Evolutionary conservation across 2,329 filamentous ascomycete genomes (phyloP).

Genomic region (Seiridium unicorne): DNA sequence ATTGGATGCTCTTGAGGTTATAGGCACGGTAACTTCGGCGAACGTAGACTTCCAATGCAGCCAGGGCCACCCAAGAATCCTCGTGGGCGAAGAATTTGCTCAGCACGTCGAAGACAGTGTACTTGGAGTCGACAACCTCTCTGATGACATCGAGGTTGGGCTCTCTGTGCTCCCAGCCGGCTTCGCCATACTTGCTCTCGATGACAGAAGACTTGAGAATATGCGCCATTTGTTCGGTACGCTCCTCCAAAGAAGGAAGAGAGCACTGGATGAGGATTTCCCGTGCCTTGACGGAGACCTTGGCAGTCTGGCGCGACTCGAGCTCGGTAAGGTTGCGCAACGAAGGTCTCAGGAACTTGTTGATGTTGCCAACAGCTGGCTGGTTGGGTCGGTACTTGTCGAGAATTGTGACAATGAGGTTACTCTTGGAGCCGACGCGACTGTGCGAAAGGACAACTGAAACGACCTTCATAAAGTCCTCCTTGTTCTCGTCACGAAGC

Average conservation of each 20-base stretch:
- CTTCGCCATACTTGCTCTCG: slow-evolving; percentile 96
- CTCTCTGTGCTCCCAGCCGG: slow-evolving; percentile 93
- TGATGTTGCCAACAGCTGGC: slow-evolving; percentile 83
- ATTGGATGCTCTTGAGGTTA: slow-evolving; percentile 83
- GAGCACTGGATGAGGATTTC: slow-evolving; percentile 98
- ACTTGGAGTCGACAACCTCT: slow-evolving; percentile 98
- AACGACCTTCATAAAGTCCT: slow-evolving; percentile 81
- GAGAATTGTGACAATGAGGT: slow-evolving; percentile 84
- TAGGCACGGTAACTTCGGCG: slow-evolving; percentile 97
- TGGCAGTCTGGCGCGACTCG: slow-evolving; percentile 80
- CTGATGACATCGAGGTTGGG: slow-evolving; percentile 89
- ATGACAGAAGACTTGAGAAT: slow-evolving; percentile 94
- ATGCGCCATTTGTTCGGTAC: slow-evolving; percentile 95
- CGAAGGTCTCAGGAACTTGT: slow-evolving; percentile 79
- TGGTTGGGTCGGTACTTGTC: slow-evolving; percentile 95
- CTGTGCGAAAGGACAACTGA: slow-evolving; percentile 92
- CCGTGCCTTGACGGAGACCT: slow-evolving; percentile 95
- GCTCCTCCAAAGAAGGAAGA: slow-evolving; percentile 92
- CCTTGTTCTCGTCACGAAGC: slow-evolving; percentile 94
- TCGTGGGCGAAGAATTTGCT: slow-evolving; percentile 93
- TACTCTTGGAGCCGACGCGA: slow-evolving; percentile 89
- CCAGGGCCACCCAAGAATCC: slow-evolving; percentile 90
- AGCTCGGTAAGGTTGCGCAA: slow-evolving; percentile 88
- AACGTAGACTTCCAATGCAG: slow-evolving; percentile 93
- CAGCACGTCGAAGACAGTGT: slow-evolving; percentile 95